Conservation (phyloP, 2,329 filamentous ascomycete genomes). For the Chrysoporthe deuterocubensis region DNA sequence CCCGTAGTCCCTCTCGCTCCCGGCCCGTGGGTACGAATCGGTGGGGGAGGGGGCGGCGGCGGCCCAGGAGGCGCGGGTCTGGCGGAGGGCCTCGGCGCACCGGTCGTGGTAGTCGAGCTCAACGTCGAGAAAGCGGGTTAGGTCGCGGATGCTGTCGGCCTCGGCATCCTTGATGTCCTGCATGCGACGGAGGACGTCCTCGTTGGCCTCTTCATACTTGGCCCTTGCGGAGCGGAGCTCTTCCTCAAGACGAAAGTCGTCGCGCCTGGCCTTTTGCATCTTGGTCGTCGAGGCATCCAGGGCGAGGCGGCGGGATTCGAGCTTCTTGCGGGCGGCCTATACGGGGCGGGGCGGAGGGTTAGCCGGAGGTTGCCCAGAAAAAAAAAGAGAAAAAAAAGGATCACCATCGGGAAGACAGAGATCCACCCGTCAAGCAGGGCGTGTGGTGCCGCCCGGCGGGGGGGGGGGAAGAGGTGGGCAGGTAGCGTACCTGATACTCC, state of each 20-base stretch:
- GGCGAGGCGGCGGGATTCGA: slow-evolving; percentile 84
- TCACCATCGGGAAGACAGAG: background rate
- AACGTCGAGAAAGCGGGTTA: slow-evolving; percentile 82
- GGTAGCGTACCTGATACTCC: slow-evolving; percentile 79
- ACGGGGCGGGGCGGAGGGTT: background rate
- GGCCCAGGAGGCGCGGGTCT: slow-evolving; percentile 52
- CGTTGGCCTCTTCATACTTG: slow-evolving; percentile 94
- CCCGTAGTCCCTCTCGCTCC: slow-evolving; percentile 4
- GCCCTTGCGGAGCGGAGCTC: slow-evolving; percentile 88
- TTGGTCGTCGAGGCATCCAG: slow-evolving; percentile 90
- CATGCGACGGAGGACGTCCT: slow-evolving; percentile 92
- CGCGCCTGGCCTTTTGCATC: slow-evolving; percentile 90
- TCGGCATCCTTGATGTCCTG: slow-evolving; percentile 95
- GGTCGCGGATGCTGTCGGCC: slow-evolving; percentile 77
- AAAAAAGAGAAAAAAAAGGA: background rate
- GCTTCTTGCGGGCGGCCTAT: slow-evolving; percentile 82
- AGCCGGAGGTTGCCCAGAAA: slow-evolving; percentile 11
- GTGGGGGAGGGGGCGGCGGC: slow-evolving; percentile 31
- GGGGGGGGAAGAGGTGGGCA: too few relatives aligned
- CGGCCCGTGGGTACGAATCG: slow-evolving; percentile 20
- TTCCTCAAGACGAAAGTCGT: slow-evolving; percentile 92
- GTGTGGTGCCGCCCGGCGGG: background rate
- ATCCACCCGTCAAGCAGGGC: background rate
- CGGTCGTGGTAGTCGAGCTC: slow-evolving; percentile 91
- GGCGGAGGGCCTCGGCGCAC: slow-evolving; percentile 79